Conservation (phyloP, 2,329 filamentous ascomycete species). For the Stachybotrys chartarum region DNA sequence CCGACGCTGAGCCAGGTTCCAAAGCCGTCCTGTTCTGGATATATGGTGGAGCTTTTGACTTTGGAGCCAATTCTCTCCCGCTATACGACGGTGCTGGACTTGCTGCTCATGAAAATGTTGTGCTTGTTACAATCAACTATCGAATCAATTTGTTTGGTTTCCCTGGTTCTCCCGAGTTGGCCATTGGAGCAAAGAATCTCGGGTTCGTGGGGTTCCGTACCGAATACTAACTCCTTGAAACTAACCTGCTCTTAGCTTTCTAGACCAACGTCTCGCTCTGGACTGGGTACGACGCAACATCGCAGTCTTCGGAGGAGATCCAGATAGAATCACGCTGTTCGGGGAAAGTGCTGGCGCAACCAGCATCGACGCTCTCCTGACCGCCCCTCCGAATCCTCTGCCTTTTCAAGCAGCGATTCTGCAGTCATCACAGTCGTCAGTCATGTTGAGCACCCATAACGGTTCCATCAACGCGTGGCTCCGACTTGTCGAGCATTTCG, state of each 20-base stretch:
- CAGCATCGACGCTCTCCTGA: constrained; percentile 34
- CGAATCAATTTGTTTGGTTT: constrained; percentile 35
- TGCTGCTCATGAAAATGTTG: constrained; percentile 32
- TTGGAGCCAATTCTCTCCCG: constrained; percentile 25
- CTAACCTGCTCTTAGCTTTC: constrained; percentile 8
- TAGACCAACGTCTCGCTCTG: constrained; percentile 36
- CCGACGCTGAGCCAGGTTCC: constrained; percentile 9
- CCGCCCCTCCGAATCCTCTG: constrained; percentile 15
- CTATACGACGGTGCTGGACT: constrained; percentile 33
- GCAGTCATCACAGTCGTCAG: constrained; percentile 12
- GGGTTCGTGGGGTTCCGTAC: constrained; percentile 9
- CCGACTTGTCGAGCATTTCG: constrained; percentile 2
- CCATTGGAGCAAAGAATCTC: constrained; percentile 9
- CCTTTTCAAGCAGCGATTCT: constrained; percentile 21
- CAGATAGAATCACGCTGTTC: constrained; percentile 39
- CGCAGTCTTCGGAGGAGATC: constrained; percentile 37
- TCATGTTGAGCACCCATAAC: not conserved
- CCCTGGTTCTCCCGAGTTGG: constrained; percentile 19
- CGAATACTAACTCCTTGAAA: rapidly evolving
- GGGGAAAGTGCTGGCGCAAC: constrained; percentile 50
- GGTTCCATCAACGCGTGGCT: constrained; percentile 9
- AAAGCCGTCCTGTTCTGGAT: constrained; percentile 38
- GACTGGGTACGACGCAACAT: constrained; percentile 45
- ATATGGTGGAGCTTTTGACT: constrained; percentile 30
- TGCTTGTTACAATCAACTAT: constrained; percentile 40